Base-by-base conservation (phyloP, 495 filamentous ascomycete genomes). In the Penicillium taxi region DNA sequence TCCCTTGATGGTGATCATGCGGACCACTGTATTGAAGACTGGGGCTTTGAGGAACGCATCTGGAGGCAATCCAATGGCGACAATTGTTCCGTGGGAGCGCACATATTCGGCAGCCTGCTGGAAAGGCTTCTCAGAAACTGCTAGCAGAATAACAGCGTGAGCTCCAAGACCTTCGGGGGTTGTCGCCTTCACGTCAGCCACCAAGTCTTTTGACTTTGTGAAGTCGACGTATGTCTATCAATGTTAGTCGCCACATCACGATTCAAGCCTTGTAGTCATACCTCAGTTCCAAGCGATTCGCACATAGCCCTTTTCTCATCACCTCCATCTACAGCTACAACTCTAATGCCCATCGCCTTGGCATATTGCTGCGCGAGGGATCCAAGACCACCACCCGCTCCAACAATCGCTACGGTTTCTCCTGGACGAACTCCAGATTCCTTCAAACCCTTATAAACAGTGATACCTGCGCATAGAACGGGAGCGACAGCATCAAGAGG, bases 1-100 rank as follows among this genome's bases (percentile, higher is more conserved):
- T 21, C 89, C 89, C 67, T 84, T 86, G 70, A 96, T 94, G 44
- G 56, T 81, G 63, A 94, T 81, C 84, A 94, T 93, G 48, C 71
- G 72, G 42, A 87, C 72, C 16, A 96, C 88, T 2, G 82, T 82
- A 44, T 83, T 73, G 54, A 94, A 87, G 17, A 94, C 86, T 6
- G 84, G 81, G 3, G 86, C 87, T 39, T 74, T 73, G 28, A 94
- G 70, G 56, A 63, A 84, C 1, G 89, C 86, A 28, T 72, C 65
- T 2, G 84, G 78, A 0, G 89, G 89, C 8, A 94, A 61, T 32
- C 89, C 89, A 43, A 96, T 89, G 47, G 81, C 84, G 32, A 95
- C 72, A 41, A 94, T 77, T 15, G 75, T 69, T 21, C 88, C 87
- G n/a, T 77, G 74, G 26, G 82, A 75, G 25, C 88, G 78, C 16